Evolutionary conservation across 163 green algal genomes (phyloP), one percentile per base, ranked within the genome.

Genomic region (Chlorella variabilis): DNA sequence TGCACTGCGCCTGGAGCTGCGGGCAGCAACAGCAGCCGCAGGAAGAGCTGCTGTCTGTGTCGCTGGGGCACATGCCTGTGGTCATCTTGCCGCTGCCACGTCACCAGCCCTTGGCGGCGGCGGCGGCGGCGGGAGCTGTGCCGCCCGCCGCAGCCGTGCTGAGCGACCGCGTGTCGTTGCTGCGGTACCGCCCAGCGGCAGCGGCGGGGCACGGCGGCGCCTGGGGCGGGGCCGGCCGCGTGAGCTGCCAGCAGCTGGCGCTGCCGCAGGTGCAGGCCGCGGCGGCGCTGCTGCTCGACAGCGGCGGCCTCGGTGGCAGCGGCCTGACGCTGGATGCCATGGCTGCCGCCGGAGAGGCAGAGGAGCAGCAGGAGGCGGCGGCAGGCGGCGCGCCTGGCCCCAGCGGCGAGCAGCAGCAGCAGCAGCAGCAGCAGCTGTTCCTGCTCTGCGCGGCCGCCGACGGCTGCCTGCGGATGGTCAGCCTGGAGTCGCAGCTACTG

Each of bases 351-450:
- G 34, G 54, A 11, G 51, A 34, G 34, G 5, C 21, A 29, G 4
- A 49, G 42, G 45, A 36, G 42, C 41, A 61, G 54, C 27, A 13
- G 34, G 34, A 48, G 33, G 5, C 7, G 20, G 36, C 29, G 56
- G 20, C 73, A 38, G n/a, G n/a, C n/a, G n/a, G n/a, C n/a, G n/a
- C n/a, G n/a, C n/a, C n/a, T n/a, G n/a, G n/a, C 34, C 15, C 54
- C 15, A 63, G 20, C 54, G 23, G 54, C 54, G 11, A 62, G 45
- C 67, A 38, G 41, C 17, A 5, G 41, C 51, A 38, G 51, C 34
- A 18, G 34, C 71, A 39, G 51, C 75, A 73, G 73, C 75, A n/a
- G 59, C 75, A 81, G 75, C 75, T 71, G 13, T 81, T 81, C 75
- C 39, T 81, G 58, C 41, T 81, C 29, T 81, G 75, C 11, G 75